Evolutionary conservation across 1,139 yeast species (phyloP).

Genomic region (Suhomyces yuchorum): DNA sequence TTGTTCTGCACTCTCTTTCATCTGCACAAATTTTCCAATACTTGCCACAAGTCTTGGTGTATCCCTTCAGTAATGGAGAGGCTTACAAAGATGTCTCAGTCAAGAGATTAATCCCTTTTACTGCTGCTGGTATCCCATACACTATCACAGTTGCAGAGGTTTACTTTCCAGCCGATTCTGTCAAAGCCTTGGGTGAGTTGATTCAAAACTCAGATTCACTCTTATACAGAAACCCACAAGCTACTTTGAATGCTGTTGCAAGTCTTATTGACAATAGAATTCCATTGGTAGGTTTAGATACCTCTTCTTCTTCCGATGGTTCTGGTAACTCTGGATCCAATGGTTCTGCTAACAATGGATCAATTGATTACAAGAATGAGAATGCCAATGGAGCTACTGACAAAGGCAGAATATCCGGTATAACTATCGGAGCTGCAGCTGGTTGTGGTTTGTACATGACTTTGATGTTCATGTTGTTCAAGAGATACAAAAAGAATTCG

Average conservation of each 20-base stretch:
- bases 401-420: constrained; percentile 54
- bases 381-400: constrained; percentile 23
- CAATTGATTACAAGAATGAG: constrained; percentile 33
- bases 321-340: constrained; percentile 18
- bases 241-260: constrained; percentile 52
- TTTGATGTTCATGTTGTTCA: constrained; percentile 49
- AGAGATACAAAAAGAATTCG: constrained; percentile 39
- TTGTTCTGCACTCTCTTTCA: constrained; percentile 63
- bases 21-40: constrained; percentile 78
- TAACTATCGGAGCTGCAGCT: constrained; percentile 67
- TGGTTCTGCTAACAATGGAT: constrained; percentile 35
- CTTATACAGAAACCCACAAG: constrained; percentile 52
- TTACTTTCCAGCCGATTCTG: constrained; percentile 59
- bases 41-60: constrained; percentile 57
- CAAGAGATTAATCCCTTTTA: constrained; percentile 64
- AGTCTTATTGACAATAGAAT: constrained; percentile 62
- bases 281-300: constrained; percentile 57
- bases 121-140: constrained; percentile 52
- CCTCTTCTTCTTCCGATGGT: constrained; percentile 21
- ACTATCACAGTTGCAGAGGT: constrained; percentile 78
- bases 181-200: constrained; percentile 45
- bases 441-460: constrained; percentile 63
- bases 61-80: constrained; percentile 48
- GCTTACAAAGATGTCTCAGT: constrained; percentile 50
- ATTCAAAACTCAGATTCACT: constrained; percentile 47